A percentile compares a stretch with the other conserved stretches of the same genome.
phyloP scores from a whole-genome alignment of 495 filamentous ascomycete genomes.

The Aspergillus ostianus region DNA sequence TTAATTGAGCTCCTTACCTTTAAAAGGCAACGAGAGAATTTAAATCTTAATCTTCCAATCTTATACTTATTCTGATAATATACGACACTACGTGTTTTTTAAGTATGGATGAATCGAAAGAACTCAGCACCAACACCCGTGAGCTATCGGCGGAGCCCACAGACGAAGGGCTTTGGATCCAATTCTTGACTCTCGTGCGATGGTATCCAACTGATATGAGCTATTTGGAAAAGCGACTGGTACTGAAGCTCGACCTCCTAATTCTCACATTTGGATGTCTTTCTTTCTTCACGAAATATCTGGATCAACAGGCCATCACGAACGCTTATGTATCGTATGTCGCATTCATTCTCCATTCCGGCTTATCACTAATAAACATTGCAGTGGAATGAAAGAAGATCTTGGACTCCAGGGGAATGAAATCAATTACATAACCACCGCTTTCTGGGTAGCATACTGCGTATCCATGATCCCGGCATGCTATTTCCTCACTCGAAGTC shows the following conservation, averaged over 20 bases:
- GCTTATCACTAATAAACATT: no score
- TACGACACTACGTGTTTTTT: no score
- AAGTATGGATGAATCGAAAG: constrained; percentile 1
- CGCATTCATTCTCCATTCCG: not conserved
- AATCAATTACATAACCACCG: constrained; percentile 35
- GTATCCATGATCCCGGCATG: constrained; percentile 24
- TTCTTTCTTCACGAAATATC: constrained; percentile 37
- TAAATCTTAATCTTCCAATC: no score
- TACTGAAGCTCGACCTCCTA: constrained; percentile 19
- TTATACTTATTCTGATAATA: no score
- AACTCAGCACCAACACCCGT: not conserved
- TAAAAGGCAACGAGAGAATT: no score
- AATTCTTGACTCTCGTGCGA: constrained; percentile 23
- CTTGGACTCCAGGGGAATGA: constrained; percentile 12
- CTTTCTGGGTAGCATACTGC: constrained; percentile 36
- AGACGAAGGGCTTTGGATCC: constrained; percentile 20
- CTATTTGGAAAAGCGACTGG: constrained; percentile 25
- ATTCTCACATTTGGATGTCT: constrained; percentile 21
- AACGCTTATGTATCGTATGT: constrained; percentile 37
- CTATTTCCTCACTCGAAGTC: constrained; percentile 19
- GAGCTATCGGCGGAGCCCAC: not conserved
- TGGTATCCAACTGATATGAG: constrained; percentile 32
- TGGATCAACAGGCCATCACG: constrained; percentile 34
- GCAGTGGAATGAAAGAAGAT: constrained; percentile 21
- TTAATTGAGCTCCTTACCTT: no score